These are phyloP conservation scores for Torrubiellomyces zombiae DNA, from an alignment of 2,329 filamentous ascomycete genomes.

Conservation along the genomic window DNA sequence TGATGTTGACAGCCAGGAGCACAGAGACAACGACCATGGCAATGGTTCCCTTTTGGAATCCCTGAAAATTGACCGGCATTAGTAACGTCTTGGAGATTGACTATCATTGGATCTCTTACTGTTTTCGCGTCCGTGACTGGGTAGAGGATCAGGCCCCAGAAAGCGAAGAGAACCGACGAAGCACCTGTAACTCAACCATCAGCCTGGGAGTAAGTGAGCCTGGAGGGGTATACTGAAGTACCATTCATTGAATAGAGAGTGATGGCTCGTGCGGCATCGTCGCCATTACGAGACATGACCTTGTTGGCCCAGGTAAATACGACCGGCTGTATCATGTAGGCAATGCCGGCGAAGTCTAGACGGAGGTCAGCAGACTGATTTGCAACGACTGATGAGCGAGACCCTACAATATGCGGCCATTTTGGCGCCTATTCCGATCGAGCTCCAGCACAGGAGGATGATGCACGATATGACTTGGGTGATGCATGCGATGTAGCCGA, in stretches of 20 bases:
- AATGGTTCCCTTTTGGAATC: slow-evolving; percentile 15
- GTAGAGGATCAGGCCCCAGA: slow-evolving; percentile 22
- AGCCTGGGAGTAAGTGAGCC: no score
- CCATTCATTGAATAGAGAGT: slow-evolving; percentile 22
- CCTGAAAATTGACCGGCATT: no score
- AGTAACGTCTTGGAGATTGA: neutral
- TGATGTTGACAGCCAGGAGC: slow-evolving; percentile 4
- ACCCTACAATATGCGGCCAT: slow-evolving; percentile 8
- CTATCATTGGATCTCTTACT: slow-evolving; percentile 8
- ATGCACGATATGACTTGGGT: slow-evolving; percentile 17
- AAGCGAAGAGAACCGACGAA: slow-evolving; percentile 20
- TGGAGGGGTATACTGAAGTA: no score
- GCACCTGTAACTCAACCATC: no score
- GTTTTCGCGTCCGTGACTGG: slow-evolving; percentile 18
- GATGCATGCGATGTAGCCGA: slow-evolving; percentile 14
- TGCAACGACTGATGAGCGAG: no score
- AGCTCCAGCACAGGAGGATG: slow-evolving; percentile 15
- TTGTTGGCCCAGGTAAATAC: slow-evolving; percentile 23
- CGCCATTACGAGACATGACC: slow-evolving; percentile 17
- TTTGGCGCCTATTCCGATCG: slow-evolving; percentile 11
- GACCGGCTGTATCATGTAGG: slow-evolving; percentile 22
- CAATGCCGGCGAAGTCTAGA: slow-evolving; percentile 19
- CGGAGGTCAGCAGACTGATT: slow-evolving; percentile 7
- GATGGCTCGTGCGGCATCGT: slow-evolving; percentile 19
- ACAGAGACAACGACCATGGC: slow-evolving; percentile 13